Evolutionary conservation across 2,329 filamentous ascomycete species (phyloP).

Genomic region (Aureobasidium subglaciale): DNA sequence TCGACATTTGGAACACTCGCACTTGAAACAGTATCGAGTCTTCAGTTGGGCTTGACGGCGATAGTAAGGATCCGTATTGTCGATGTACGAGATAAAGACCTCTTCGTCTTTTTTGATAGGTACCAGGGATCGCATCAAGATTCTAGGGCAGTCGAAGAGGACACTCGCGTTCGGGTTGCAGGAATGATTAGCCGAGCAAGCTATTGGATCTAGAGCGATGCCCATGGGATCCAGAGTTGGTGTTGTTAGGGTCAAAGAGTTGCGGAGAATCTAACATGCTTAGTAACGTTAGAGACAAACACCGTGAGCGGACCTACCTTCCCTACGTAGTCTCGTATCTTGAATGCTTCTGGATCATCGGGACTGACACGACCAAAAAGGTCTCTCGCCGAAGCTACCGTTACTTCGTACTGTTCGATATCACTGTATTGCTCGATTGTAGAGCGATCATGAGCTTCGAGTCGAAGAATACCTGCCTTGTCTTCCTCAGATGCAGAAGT

Average conservation of each 20-base stretch:
- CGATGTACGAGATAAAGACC: slow-evolving; percentile 56
- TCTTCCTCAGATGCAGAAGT: slow-evolving; percentile 32
- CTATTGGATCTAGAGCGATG: slow-evolving; percentile 49
- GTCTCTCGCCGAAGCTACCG: not conserved
- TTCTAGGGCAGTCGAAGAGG: slow-evolving; percentile 47
- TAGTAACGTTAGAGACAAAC: not conserved
- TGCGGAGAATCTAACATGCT: slow-evolving; percentile 46
- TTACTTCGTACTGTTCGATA: not conserved
- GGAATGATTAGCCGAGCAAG: slow-evolving; percentile 54
- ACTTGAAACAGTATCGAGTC: slow-evolving; percentile 53
- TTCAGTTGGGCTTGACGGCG: slow-evolving; percentile 47
- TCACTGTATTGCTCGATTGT: not conserved
- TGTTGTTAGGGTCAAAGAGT: slow-evolving; percentile 52
- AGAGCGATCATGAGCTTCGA: slow-evolving; percentile 21
- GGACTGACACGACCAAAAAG: not conserved
- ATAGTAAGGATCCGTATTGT: slow-evolving; percentile 45
- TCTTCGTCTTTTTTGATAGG: slow-evolving; percentile 50
- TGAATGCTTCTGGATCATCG: not conserved
- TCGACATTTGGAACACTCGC: slow-evolving; percentile 47
- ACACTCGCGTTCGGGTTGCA: slow-evolving; percentile 54
- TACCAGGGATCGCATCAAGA: slow-evolving; percentile 46
- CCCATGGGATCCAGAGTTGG: slow-evolving; percentile 52
- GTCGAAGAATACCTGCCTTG: slow-evolving; percentile 36
- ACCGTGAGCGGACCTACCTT: too few relatives aligned
- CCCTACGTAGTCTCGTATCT: slow-evolving; percentile 1